Percentiles rank a stretch among this genome's conserved stretches.
Conservation (phyloP, 2,329 filamentous ascomycete species). For the Venturia asperata region DNA sequence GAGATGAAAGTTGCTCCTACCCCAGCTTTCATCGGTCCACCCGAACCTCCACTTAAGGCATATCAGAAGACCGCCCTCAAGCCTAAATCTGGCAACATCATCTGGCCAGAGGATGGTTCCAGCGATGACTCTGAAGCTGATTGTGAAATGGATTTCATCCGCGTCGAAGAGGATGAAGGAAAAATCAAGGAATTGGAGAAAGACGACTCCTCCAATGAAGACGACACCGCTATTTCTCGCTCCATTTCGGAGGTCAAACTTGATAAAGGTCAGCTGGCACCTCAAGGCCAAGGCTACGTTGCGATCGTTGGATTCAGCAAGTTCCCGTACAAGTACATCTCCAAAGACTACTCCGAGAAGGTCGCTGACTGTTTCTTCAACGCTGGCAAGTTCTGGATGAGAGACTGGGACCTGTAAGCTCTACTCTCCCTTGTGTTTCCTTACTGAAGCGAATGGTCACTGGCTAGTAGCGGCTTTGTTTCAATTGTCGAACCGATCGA, state of each 20-base stretch:
- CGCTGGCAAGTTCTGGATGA: constrained; percentile 48
- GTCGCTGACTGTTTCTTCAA: constrained; percentile 51
- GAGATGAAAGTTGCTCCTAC: background rate
- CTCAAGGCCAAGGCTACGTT: constrained; percentile 31
- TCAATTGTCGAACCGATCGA: background rate
- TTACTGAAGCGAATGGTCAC: background rate
- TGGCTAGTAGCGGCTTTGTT: background rate
- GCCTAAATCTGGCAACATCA: background rate
- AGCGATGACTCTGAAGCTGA: constrained; percentile 18
- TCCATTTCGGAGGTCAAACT: constrained; percentile 1
- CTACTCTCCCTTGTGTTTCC: background rate
- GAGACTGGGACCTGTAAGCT: constrained; percentile 71
- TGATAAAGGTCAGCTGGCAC: constrained; percentile 30
- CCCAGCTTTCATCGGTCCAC: background rate
- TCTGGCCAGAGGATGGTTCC: constrained; percentile 5
- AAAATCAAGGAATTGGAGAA: constrained; percentile 2
- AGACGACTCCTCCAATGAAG: constrained; percentile 10
- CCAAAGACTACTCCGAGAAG: constrained; percentile 41
- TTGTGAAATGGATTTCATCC: constrained; percentile 15
- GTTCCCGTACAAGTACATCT: constrained; percentile 56
- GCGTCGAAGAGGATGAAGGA: constrained; percentile 9
- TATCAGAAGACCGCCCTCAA: background rate
- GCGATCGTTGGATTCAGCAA: constrained; percentile 44
- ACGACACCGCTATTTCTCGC: background rate
- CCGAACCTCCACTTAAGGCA: background rate